Percentiles rank a stretch among this genome's conserved stretches.
These are phyloP conservation scores for Colletotrichum costaricense DNA, from an alignment of 2,329 filamentous ascomycete species.

Conservation along the genomic window DNA sequence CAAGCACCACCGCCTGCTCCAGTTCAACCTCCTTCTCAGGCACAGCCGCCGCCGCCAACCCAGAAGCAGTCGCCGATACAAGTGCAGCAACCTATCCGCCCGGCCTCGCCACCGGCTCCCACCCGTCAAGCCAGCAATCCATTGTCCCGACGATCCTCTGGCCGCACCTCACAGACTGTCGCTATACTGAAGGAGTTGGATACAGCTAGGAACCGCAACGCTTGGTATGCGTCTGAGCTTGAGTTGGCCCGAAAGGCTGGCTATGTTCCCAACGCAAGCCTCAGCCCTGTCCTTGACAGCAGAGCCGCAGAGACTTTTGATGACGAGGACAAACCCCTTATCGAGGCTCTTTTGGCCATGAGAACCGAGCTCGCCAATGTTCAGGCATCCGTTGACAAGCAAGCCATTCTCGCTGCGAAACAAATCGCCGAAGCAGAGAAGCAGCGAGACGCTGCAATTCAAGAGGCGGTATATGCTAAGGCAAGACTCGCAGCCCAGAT, in stretches of 20 bases:
- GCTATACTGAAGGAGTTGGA: conserved; percentile 89
- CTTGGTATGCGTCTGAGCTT: conserved; percentile 96
- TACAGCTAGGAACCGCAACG: conserved; percentile 84
- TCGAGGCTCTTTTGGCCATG: conserved; percentile 94
- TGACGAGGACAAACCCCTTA: conserved; percentile 90
- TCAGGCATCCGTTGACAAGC: conserved; percentile 88
- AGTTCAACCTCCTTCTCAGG: conserved; percentile 39
- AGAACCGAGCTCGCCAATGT: conserved; percentile 89
- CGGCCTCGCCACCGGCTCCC: conserved; percentile 69
- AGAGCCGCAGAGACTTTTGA: conserved; percentile 82
- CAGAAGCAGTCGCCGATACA: conserved; percentile 38
- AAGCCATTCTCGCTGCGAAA: conserved; percentile 85
- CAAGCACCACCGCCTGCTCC: conserved; percentile 46
- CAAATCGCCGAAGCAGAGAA: conserved; percentile 94
- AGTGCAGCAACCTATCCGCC: conserved; percentile 52
- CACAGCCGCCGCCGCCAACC: conserved; percentile 13
- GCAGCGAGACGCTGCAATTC: conserved; percentile 93
- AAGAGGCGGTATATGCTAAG: conserved; percentile 94
- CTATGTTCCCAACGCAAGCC: conserved; percentile 78
- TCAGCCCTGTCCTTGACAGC: conserved; percentile 80
- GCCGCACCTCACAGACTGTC: conserved; percentile 74
- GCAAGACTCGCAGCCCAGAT: conserved; percentile 86
- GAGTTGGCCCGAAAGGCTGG: conserved; percentile 91
- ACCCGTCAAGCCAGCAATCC: conserved; percentile 68
- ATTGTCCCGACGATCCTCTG: conserved; percentile 68